These are phyloP conservation scores for Asterochloris sp. DNA, from an alignment of 139 green algal species.

Conservation along the genomic window DNA sequence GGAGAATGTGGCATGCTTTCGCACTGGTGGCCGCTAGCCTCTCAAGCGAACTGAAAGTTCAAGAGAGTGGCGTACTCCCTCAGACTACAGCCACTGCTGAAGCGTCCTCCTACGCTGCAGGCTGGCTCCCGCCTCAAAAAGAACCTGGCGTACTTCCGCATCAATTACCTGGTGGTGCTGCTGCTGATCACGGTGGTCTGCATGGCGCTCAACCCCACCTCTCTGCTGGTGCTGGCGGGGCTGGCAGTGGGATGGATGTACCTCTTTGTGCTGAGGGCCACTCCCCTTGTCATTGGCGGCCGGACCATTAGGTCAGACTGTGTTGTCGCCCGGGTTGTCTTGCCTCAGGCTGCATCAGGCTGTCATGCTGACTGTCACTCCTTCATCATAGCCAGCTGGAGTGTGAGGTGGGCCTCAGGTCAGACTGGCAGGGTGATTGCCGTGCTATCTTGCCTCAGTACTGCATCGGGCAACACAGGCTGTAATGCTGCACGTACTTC, in stretches of 20 bases:
- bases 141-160: slow-evolving; percentile 88
- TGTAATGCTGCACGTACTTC: too few relatives aligned
- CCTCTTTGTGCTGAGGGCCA: slow-evolving; percentile 71
- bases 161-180: slow-evolving; percentile 88
- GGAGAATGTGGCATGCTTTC: too few relatives aligned
- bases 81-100: neutral
- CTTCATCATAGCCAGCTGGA: too few relatives aligned
- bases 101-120: slow-evolving; percentile 30
- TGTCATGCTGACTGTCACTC: too few relatives aligned
- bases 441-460: neutral
- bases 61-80: neutral
- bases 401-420: neutral
- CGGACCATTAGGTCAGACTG: slow-evolving; percentile 62
- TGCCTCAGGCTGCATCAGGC: neutral
- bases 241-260: slow-evolving; percentile 81
- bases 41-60: neutral
- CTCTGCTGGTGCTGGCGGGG: slow-evolving; percentile 69
- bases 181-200: slow-evolving; percentile 52
- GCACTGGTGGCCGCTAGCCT: too few relatives aligned
- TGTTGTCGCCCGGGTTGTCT: slow-evolving; percentile 3
- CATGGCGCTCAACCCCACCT: slow-evolving; percentile 71
- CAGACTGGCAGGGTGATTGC: neutral
- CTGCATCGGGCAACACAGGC: too few relatives aligned
- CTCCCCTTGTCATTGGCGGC: slow-evolving; percentile 73
- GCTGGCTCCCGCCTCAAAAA: slow-evolving; percentile 71